Percentiles rank a stretch among this genome's conserved stretches.
These are phyloP conservation scores for Nicotiana paniculata DNA, from an alignment of 257 asterid species.

Conservation along the genomic window DNA sequence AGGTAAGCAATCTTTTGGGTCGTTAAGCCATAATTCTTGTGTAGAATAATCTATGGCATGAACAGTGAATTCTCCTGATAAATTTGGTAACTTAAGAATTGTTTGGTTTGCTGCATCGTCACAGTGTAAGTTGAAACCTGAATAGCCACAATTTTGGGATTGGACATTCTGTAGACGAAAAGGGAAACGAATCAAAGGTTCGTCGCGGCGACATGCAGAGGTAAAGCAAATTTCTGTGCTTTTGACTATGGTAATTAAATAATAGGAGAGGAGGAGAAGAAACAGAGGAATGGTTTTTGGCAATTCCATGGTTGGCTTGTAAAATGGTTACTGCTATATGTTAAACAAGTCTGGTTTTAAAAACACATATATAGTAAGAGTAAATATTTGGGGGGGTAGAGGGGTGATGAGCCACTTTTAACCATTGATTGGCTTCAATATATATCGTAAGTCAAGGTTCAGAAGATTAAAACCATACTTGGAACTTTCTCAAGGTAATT, in stretches of 20 bases:
- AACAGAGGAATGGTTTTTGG: slow-evolving; percentile 2
- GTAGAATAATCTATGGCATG: slow-evolving; percentile 30
- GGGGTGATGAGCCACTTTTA: no score
- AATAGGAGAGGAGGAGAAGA: slow-evolving; percentile 15
- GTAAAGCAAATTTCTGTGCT: slow-evolving; percentile 22
- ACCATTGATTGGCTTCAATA: not conserved
- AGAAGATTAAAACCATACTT: not conserved
- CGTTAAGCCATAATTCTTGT: slow-evolving; percentile 50
- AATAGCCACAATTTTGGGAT: slow-evolving; percentile 41
- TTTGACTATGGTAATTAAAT: not conserved
- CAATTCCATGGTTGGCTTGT: slow-evolving; percentile 9
- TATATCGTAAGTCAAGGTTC: no score
- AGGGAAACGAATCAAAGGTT: slow-evolving; percentile 51
- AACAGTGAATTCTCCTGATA: slow-evolving; percentile 29
- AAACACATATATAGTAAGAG: not conserved
- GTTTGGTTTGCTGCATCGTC: slow-evolving; percentile 24
- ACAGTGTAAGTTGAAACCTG: slow-evolving; percentile 47
- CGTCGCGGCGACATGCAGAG: slow-evolving; percentile 22
- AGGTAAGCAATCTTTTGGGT: slow-evolving; percentile 47
- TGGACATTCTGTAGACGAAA: slow-evolving; percentile 34
- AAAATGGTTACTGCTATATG: not conserved
- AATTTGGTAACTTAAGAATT: slow-evolving; percentile 25
- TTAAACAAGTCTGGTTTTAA: not conserved
- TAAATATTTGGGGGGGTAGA: not conserved
- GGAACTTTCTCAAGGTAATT: not conserved